Percentiles rank a stretch among this genome's conserved stretches.
Evolutionary conservation across 2,329 filamentous ascomycete genomes (phyloP).

Genomic region (Phialophora tarda): DNA sequence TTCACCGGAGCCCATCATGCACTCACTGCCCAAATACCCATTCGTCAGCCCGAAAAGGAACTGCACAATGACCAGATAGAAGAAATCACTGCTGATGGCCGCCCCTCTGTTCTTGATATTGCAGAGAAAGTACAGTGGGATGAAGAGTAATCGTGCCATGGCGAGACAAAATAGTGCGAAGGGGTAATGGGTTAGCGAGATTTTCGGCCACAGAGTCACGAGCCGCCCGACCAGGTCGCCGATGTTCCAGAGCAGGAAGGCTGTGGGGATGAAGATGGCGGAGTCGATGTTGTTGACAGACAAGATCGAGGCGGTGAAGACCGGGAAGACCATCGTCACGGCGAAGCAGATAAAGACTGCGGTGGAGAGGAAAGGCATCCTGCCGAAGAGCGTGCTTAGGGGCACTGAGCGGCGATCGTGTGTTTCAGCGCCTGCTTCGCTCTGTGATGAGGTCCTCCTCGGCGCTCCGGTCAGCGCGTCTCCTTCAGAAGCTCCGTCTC

Average conservation of each 20-base stretch:
- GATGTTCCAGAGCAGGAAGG: constrained; percentile 90
- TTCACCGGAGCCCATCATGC: constrained; percentile 87
- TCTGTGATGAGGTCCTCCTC: constrained; percentile 47
- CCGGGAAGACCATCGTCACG: constrained; percentile 92
- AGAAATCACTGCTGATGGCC: constrained; percentile 76
- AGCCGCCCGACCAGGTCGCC: constrained; percentile 83
- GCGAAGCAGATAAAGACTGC: constrained; percentile 81
- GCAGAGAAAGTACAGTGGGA: constrained; percentile 88
- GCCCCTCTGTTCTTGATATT: constrained; percentile 82
- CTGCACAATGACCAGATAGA: constrained; percentile 86
- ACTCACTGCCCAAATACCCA: constrained; percentile 82
- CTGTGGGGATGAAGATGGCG: constrained; percentile 83
- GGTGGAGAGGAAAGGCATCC: constrained; percentile 78
- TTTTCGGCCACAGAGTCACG: constrained; percentile 62
- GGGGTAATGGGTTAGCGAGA: constrained; percentile 67
- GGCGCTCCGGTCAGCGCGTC: constrained; percentile 36
- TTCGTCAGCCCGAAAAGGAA: constrained; percentile 82
- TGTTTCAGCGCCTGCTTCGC: constrained; percentile 44
- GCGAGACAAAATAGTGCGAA: constrained; percentile 70
- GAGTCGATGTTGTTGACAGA: constrained; percentile 65
- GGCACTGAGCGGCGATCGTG: constrained; percentile 53
- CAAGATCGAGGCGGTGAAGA: constrained; percentile 76
- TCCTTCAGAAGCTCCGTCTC: constrained; percentile 34
- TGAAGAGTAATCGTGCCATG: constrained; percentile 69
- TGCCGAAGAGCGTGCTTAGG: constrained; percentile 71